phyloP scores from a whole-genome alignment of 169 alveolate genomes.

The Plasmodium adleri region DNA sequence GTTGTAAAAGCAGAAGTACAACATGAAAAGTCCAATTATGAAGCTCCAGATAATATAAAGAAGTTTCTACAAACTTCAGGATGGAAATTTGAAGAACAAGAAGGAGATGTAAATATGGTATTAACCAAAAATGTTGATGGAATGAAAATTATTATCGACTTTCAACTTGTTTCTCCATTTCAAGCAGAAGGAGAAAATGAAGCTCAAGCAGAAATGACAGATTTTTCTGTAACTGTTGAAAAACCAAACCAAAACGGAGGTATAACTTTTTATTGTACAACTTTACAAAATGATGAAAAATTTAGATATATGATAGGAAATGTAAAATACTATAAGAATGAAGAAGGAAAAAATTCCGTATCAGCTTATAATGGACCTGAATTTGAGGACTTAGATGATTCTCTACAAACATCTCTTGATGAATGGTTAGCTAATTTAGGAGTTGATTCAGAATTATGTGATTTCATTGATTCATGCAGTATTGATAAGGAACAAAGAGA shows the following conservation, averaged over 20 bases:
- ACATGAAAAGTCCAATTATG: conserved; percentile 88
- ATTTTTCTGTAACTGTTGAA: conserved; percentile 90
- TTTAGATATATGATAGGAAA: conserved; percentile 89
- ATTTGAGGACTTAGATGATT: conserved; percentile 93
- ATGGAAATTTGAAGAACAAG: conserved; percentile 88
- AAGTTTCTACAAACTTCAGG: conserved; percentile 83
- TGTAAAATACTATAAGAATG: conserved; percentile 85
- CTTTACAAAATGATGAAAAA: conserved; percentile 89
- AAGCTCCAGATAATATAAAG: conserved; percentile 84
- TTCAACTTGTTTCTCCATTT: conserved; percentile 88
- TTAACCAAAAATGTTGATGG: conserved; percentile 87
- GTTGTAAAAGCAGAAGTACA: conserved; percentile 86
- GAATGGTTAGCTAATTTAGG: conserved; percentile 91
- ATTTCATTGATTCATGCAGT: conserved; percentile 91
- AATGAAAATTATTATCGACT: conserved; percentile 87
- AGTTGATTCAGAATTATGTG: conserved; percentile 89
- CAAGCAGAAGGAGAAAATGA: conserved; percentile 91
- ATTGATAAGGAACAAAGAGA: conserved; percentile 91
- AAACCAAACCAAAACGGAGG: conserved; percentile 88
- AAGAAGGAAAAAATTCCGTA: conserved; percentile 87
- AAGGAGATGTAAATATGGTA: conserved; percentile 89
- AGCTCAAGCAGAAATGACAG: conserved; percentile 91
- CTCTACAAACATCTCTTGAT: conserved; percentile 90
- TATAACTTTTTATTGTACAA: conserved; percentile 90
- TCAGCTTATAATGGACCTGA: conserved; percentile 93